Evolutionary conservation across 2,329 filamentous ascomycete species (phyloP).

Genomic region (Exophiala sideris): DNA sequence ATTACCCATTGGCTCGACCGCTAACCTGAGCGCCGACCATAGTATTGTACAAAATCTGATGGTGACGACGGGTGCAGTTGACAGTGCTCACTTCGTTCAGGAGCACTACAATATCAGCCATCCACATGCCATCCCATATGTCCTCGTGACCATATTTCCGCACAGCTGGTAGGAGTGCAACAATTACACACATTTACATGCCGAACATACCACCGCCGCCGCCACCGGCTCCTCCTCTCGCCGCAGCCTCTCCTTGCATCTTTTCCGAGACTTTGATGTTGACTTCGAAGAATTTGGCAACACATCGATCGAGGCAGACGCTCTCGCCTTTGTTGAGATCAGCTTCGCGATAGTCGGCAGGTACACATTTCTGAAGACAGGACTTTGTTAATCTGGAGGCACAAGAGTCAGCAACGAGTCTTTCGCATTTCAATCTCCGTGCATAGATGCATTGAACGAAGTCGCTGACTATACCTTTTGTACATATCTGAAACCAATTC

Average conservation of each 20-base stretch:
- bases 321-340: conserved; percentile 99
- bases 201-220: conserved; percentile 48
- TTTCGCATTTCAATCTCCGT: not conserved
- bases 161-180: no score
- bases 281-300: conserved; percentile 97
- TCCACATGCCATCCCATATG: no score
- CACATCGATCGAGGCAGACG: conserved; percentile 96
- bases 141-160: no score
- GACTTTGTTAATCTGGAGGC: conserved; percentile 70
- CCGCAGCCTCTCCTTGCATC: conserved; percentile 82
- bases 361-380: conserved; percentile 92
- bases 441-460: not conserved
- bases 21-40: no score
- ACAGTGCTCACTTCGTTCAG: no score
- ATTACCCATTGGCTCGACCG: no score
- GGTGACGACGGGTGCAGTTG: no score
- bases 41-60: no score
- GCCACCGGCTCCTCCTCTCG: conserved; percentile 57
- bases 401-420: not conserved
- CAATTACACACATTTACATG: conserved; percentile 33
- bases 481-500: conserved; percentile 98
- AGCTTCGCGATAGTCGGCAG: conserved; percentile 85
- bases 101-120: no score
- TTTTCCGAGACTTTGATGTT: conserved; percentile 97
- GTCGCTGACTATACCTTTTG: conserved; percentile 66